A percentile compares a stretch with the other conserved stretches of the same genome.
Conservation (phyloP, 2,329 filamentous ascomycete species). For the Cytospora leucostoma region DNA sequence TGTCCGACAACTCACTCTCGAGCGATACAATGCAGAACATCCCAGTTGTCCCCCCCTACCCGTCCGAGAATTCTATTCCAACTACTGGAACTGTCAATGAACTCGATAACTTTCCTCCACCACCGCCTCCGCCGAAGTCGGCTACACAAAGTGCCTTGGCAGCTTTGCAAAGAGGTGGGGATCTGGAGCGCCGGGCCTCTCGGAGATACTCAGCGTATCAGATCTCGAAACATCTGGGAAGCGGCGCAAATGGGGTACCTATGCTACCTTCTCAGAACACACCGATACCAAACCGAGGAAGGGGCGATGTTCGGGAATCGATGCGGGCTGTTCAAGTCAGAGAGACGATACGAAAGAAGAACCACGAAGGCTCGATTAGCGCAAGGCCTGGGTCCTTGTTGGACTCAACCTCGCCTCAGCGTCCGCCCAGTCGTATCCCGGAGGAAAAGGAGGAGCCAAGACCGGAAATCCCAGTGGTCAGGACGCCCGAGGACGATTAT, state of each 20-base stretch:
- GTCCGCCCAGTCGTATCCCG: constrained; percentile 60
- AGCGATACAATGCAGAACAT: constrained; percentile 75
- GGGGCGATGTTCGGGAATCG: constrained; percentile 78
- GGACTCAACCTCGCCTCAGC: constrained; percentile 62
- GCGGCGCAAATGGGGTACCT: constrained; percentile 77
- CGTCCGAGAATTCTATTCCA: constrained; percentile 57
- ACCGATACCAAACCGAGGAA: constrained; percentile 81
- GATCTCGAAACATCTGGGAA: constrained; percentile 89
- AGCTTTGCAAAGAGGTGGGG: constrained; percentile 86
- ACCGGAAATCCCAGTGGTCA: constrained; percentile 49
- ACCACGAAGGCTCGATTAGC: constrained; percentile 43
- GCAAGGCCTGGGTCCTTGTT: constrained; percentile 36
- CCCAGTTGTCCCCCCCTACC: constrained; percentile 72
- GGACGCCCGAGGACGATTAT: constrained; percentile 69
- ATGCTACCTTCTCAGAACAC: constrained; percentile 83
- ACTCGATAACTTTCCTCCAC: constrained; percentile 68
- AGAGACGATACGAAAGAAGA: constrained; percentile 52
- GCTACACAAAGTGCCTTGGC: constrained; percentile 88
- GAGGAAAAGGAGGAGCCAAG: constrained; percentile 53
- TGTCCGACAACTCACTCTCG: constrained; percentile 67
- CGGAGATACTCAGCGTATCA: constrained; percentile 95
- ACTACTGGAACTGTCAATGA: constrained; percentile 41
- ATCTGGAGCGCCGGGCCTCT: constrained; percentile 89
- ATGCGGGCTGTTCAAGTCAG: constrained; percentile 66
- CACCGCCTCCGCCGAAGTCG: constrained; percentile 77